phyloP scores from a whole-genome alignment of 2,329 filamentous ascomycete species.

The Coniochaeta sp. region DNA sequence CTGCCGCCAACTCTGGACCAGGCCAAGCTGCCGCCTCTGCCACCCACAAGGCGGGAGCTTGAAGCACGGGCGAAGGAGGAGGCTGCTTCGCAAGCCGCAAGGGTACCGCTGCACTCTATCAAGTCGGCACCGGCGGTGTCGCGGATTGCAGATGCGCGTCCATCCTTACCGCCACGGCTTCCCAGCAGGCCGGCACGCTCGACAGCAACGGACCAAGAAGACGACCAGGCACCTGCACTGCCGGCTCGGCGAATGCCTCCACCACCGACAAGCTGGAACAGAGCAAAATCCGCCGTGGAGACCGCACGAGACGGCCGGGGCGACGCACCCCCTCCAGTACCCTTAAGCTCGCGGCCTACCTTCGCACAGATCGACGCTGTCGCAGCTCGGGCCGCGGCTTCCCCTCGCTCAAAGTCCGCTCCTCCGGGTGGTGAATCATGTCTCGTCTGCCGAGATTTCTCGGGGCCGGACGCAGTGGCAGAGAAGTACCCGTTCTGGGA shows the following conservation, averaged over 20 bases:
- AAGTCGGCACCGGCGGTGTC: conserved; percentile 27
- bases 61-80: conserved; percentile 35
- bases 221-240: conserved; percentile 49
- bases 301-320: conserved; percentile 18
- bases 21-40: conserved; percentile 49
- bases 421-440: conserved; percentile 37
- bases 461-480: conserved; percentile 69
- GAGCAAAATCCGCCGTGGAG: conserved; percentile 20
- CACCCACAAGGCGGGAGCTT: conserved; percentile 45
- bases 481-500: conserved; percentile 66
- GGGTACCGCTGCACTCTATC: conserved; percentile 25
- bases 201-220: conserved; percentile 28
- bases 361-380: conserved; percentile 41
- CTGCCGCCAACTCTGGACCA: conserved; percentile 50
- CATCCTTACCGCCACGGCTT: conserved; percentile 40
- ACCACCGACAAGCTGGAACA: conserved; percentile 22
- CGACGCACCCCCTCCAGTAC: conserved; percentile 43
- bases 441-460: conserved; percentile 82
- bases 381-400: conserved; percentile 22
- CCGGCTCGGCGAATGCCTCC: conserved; percentile 32
- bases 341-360: conserved; percentile 44
- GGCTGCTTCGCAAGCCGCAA: conserved; percentile 12
- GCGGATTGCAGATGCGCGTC: conserved; percentile 5
- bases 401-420: conserved; percentile 12
- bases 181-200: conserved; percentile 40